Evolutionary conservation across 2,329 filamentous ascomycete species (phyloP).

Genomic region (Diplodia scrobiculata): DNA sequence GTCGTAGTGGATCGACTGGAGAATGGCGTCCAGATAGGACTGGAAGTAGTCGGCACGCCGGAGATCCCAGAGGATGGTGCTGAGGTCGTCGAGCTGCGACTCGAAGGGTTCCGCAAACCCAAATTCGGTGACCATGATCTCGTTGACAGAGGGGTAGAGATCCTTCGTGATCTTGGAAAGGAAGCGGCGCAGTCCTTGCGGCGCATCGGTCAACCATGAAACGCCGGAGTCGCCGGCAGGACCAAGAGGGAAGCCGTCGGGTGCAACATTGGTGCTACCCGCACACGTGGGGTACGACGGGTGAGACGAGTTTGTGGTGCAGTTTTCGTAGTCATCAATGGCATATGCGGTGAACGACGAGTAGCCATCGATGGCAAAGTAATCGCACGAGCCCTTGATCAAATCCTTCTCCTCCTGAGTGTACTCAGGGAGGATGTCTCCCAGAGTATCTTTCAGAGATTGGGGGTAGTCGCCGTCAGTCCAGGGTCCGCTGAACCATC

Average conservation of each 20-base stretch:
- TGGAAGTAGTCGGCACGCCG: conserved; percentile 48
- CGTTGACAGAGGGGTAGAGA: conserved; percentile 48
- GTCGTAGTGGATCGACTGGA: conserved; percentile 44
- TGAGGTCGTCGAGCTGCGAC: conserved; percentile 36
- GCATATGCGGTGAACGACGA: conserved; percentile 39
- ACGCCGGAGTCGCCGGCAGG: conserved; percentile 49
- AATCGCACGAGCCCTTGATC: conserved; percentile 51
- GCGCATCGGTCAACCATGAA: conserved; percentile 48
- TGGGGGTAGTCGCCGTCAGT: conserved; percentile 49
- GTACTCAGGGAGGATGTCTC: conserved; percentile 45
- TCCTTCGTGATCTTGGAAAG: conserved; percentile 48
- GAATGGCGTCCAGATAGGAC: conserved; percentile 48
- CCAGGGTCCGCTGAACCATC: conserved; percentile 54
- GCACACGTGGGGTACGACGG: conserved; percentile 50
- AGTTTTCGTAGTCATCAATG: conserved; percentile 38
- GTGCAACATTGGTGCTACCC: conserved; percentile 38
- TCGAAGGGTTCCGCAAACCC: conserved; percentile 50
- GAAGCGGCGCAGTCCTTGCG: conserved; percentile 46
- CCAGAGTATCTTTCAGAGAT: conserved; percentile 46
- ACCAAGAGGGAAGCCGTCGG: conserved; percentile 51
- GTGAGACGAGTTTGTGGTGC: conserved; percentile 46
- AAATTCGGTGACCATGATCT: conserved; percentile 49
- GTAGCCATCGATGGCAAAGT: conserved; percentile 48
- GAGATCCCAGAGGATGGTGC: conserved; percentile 46
- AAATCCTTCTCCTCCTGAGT: conserved; percentile 46